phyloP scores from a whole-genome alignment of 768 basidiomycete species.

The Lentinula lateritia region DNA sequence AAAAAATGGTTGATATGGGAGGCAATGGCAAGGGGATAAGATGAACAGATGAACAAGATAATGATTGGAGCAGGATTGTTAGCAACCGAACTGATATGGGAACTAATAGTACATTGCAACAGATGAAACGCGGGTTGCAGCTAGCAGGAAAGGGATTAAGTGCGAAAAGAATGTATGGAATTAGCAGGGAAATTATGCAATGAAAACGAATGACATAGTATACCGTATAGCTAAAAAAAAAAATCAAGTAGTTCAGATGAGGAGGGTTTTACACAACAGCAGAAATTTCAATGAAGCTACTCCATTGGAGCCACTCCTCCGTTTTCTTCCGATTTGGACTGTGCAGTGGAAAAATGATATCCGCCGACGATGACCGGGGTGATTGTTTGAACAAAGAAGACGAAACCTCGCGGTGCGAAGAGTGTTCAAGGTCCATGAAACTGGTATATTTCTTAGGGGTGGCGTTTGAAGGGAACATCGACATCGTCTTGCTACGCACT shows the following conservation, averaged over 20 bases:
- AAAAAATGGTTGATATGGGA: background rate
- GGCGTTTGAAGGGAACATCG: background rate
- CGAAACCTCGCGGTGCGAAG: background rate
- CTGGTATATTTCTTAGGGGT: background rate
- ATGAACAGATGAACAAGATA: background rate
- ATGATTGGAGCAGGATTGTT: background rate
- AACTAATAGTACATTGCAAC: background rate
- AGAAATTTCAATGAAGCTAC: background rate
- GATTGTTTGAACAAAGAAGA: background rate
- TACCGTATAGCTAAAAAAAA: background rate
- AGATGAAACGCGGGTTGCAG: background rate
- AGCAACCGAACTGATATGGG: background rate
- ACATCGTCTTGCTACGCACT: background rate
- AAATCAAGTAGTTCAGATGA: background rate
- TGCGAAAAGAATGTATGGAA: background rate
- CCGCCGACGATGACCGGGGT: background rate
- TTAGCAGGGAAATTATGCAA: background rate
- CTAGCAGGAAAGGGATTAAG: background rate
- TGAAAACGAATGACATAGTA: background rate
- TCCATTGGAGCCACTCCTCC: background rate
- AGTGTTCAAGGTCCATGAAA: slow-evolving; percentile 3
- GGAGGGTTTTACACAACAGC: background rate
- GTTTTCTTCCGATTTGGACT: background rate
- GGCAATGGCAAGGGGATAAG: background rate
- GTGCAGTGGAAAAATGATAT: background rate